Percentiles rank a stretch among this genome's conserved stretches.
These are phyloP conservation scores for Besnoitia besnoiti DNA, from an alignment of 169 alveolate genomes.

Conservation along the genomic window DNA sequence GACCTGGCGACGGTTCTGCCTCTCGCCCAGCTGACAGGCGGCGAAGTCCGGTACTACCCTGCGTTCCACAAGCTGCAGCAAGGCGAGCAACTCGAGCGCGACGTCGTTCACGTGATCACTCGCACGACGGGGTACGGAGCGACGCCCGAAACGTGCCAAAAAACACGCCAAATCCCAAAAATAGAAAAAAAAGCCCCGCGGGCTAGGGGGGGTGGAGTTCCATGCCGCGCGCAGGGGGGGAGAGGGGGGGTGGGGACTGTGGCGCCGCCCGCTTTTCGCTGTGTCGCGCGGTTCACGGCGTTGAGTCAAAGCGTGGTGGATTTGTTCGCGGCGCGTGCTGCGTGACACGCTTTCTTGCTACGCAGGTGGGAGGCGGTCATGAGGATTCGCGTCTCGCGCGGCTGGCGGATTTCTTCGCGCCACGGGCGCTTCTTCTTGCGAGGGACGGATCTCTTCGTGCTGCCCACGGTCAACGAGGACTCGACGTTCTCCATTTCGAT, in stretches of 20 bases:
- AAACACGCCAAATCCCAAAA: no score
- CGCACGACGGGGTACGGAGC: slow-evolving; percentile 80
- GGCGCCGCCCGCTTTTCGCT: no score
- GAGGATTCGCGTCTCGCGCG: slow-evolving; percentile 94
- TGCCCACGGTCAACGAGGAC: slow-evolving; percentile 90
- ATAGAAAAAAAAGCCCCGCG: no score
- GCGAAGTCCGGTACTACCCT: slow-evolving; percentile 82
- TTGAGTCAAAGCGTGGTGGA: no score
- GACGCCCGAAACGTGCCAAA: no score
- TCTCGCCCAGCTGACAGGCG: slow-evolving; percentile 83
- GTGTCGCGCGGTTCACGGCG: no score
- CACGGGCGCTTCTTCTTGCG: slow-evolving; percentile 93
- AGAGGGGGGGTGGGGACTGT: no score
- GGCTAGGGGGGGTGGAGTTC: no score
- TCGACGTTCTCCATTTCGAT: slow-evolving; percentile 88
- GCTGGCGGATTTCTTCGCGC: slow-evolving; percentile 92
- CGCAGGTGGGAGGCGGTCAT: slow-evolving; percentile 96
- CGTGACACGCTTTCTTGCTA: slow-evolving; percentile 62
- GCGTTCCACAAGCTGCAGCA: slow-evolving; percentile 75
- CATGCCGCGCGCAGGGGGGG: no score
- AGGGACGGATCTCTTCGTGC: slow-evolving; percentile 90
- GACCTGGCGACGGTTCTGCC: slow-evolving; percentile 80
- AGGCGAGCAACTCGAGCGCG: slow-evolving; percentile 82
- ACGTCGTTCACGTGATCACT: slow-evolving; percentile 85
- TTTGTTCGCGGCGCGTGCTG: no score